Evolutionary conservation across 371 early-diverging fungal species (phyloP).

Genomic region (Haplosporangium sp.): DNA sequence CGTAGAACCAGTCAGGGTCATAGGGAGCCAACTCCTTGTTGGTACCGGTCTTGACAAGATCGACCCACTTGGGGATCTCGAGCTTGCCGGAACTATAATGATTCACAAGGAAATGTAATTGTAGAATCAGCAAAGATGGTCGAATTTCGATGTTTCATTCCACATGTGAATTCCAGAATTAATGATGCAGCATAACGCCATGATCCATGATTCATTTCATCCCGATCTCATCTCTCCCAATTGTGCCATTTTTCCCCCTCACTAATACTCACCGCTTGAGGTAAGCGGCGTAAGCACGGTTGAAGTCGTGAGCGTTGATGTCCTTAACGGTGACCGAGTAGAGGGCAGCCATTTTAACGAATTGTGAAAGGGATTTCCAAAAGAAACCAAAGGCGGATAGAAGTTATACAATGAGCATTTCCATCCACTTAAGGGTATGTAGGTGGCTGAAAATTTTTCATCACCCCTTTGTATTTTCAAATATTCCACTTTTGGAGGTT

Average conservation of each 20-base stretch:
- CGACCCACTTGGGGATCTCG: slow-evolving; percentile 98
- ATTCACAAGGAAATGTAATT: slow-evolving; percentile 52
- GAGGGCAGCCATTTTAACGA: slow-evolving; percentile 52
- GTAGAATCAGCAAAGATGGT: slow-evolving; percentile 11
- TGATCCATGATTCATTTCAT: slow-evolving; percentile 16
- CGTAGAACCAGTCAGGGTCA: slow-evolving; percentile 99
- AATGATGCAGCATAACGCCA: slow-evolving; percentile 16
- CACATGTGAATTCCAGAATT: slow-evolving; percentile 9
- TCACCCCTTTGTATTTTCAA: not conserved
- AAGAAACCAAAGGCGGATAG: slow-evolving; percentile 14
- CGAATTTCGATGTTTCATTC: slow-evolving; percentile 26
- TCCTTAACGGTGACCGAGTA: slow-evolving; percentile 93
- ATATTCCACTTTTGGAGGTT: not conserved
- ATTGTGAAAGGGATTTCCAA: slow-evolving; percentile 41
- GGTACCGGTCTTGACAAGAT: slow-evolving; percentile 97
- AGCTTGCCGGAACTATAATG: slow-evolving; percentile 95
- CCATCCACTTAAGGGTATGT: slow-evolving; percentile 51
- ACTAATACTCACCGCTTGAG: slow-evolving; percentile 60
- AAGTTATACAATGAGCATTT: not conserved
- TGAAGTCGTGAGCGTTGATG: slow-evolving; percentile 92
- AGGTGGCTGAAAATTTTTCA: slow-evolving; percentile 7
- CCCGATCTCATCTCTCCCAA: not conserved
- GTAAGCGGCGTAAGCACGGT: slow-evolving; percentile 98
- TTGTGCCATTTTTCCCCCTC: not conserved
- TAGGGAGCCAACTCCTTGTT: slow-evolving; percentile 97